Base-by-base conservation (phyloP, 2,329 filamentous ascomycete species). In the Dothistroma pini region DNA sequence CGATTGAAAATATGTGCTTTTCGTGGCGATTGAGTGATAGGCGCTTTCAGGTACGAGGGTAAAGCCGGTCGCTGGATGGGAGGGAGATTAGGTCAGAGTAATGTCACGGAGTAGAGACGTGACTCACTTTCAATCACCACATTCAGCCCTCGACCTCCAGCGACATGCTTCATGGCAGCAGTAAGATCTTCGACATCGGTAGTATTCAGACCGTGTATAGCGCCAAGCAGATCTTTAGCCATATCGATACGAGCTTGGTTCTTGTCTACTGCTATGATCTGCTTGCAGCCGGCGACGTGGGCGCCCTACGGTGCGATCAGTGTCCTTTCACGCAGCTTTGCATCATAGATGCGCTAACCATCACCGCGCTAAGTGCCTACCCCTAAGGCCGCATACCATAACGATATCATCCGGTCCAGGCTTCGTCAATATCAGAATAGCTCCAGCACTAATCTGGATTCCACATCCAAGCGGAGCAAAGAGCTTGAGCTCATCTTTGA, bases 1-100 rank as follows among this genome's bases (percentile, higher is more conserved):
- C 80, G 19, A 83, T 62, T 80, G 75, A 0, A 82, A 73, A 19
- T 81, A 72, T 59, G 77, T 76, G 1, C 79, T 80, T 65, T 75
- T 53, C 4, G 59, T 65, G 10, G 64, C 67, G 50, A 64, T 53
- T 12, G 63, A 57, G 16, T 61, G 41, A 57, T 65, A 69, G 11
- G 61, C 58, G 16, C 52, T 57, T 61, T 69, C 62, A 11, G 66
- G 56, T 7, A 69, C 62, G 12, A 54, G 47, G 2, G 59, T 58
- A 21, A 63, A 63, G 0, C 66, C 67, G 2, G 67, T 69, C 14
- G 67, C 63, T 65, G 47, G 49, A 50, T n/a, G n/a, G n/a, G n/a
- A n/a, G n/a, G n/a, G n/a, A n/a, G n/a, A n/a, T n/a, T n/a, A n/a
- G n/a, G n/a, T n/a, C n/a, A n/a, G n/a, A n/a, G n/a, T n/a, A n/a